Conservation (phyloP, 768 basidiomycete species). For the Boletus tomentosulus region DNA sequence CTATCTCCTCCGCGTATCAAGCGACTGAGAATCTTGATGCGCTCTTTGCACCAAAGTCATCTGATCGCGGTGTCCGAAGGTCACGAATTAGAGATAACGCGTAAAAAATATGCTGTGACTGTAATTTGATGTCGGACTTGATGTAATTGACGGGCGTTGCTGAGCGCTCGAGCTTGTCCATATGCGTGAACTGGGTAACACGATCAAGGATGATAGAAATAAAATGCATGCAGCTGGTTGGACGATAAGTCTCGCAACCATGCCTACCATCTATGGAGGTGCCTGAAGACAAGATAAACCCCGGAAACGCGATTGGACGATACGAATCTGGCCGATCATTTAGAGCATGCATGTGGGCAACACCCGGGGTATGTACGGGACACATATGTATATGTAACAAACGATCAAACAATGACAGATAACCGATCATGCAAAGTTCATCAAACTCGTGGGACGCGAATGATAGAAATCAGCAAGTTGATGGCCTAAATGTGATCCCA, state of each 20-base stretch:
- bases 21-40: not conserved
- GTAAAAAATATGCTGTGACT: not conserved
- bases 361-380: not conserved
- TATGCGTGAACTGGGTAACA: too few species aligned
- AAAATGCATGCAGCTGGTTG: not conserved
- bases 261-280: not conserved
- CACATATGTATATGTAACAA: not conserved
- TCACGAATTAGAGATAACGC: not conserved
- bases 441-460: slow-evolving; percentile 10
- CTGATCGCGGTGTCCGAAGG: not conserved
- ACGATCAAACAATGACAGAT: not conserved
- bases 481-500: not conserved
- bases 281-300: not conserved
- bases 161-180: too few species aligned
- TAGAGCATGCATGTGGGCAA: too few species aligned
- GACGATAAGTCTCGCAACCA: not conserved
- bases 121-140: not conserved
- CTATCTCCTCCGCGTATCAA: not conserved
- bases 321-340: not conserved
- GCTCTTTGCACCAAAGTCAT: not conserved
- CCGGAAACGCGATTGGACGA: not conserved
- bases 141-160: too few species aligned
- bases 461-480: slow-evolving; percentile 4
- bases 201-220: not conserved
- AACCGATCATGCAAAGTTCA: not conserved